Evolutionary conservation across 2,329 filamentous ascomycete species (phyloP), one percentile per base, ranked within the genome.

Genomic region (Alternaria sp.): DNA sequence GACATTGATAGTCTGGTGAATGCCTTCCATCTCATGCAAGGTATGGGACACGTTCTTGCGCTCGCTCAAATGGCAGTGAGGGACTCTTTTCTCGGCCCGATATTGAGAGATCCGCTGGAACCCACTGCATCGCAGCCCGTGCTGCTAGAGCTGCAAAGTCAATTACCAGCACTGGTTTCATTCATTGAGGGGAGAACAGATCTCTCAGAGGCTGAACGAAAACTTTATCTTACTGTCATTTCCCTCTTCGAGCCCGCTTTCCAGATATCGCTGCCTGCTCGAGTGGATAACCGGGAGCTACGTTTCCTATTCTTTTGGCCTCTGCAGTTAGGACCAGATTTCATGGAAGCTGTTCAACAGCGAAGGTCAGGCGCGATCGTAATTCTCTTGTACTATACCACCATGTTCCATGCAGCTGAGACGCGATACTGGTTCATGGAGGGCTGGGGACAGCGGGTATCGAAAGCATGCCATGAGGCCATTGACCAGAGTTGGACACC

Each of bases 341-440:
- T 79, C 57, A 59, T 79, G 17, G 59, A 62, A 2, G 57, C 77
- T 47, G 59, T 82, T 1, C 74, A 74, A 6, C 67, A 75, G 40
- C 67, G 69, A 21, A 70, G 79, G 15, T 71, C 79, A 8, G 75
- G 73, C 2, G 77, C 80, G 3, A 64, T 83, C 19, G 73, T 79
- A 3, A 61, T 83, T 21, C 59, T 83, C 13, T 77, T 80, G 47
- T 73, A 81, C 56, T 83, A 81, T 60, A 73, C 77, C 13, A 71
- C 79, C 12, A 65, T 80, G 8, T 65, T 82, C 3, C 71, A 74
- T 21, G 69, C 68, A 6, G 68, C 79, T 6, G 79, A 81, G 58
- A 61, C 69, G 69, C 61, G 67, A 12, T 80, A 77, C 72, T 83
- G 73, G 81, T 81, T 80, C 82, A 71, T 80, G 61, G 59, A 74